A percentile compares a stretch with the other conserved stretches of the same genome.
These are phyloP conservation scores for Protomyces inouyei DNA, from an alignment of 1,139 yeast genomes.

Conservation along the genomic window DNA sequence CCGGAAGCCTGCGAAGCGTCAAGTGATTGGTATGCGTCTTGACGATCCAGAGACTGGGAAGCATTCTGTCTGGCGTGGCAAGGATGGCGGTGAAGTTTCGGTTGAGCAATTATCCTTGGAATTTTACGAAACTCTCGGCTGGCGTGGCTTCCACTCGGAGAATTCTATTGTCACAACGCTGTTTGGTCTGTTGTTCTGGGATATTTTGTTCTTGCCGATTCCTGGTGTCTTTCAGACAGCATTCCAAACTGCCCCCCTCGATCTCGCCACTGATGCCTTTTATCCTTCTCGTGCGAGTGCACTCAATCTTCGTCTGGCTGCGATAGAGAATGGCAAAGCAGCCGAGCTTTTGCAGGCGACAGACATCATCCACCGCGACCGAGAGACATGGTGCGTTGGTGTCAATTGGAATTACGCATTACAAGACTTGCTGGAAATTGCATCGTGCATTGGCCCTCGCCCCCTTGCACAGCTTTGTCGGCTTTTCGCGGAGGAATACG, in stretches of 20 bases:
- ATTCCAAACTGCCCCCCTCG: conserved; percentile 40
- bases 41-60: conserved; percentile 29
- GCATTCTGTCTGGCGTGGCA: conserved; percentile 29
- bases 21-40: conserved; percentile 26
- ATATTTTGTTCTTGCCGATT: conserved; percentile 36
- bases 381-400: conserved; percentile 36
- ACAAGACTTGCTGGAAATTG: conserved; percentile 36
- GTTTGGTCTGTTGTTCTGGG: conserved; percentile 39
- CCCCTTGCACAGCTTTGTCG: conserved; percentile 36
- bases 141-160: conserved; percentile 42
- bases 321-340: conserved; percentile 29
- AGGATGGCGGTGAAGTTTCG: conserved; percentile 31
- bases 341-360: conserved; percentile 26
- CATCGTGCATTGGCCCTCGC: conserved; percentile 36
- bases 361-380: conserved; percentile 28
- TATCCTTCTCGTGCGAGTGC: conserved; percentile 31
- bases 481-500: conserved; percentile 37
- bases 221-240: conserved; percentile 38
- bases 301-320: conserved; percentile 30
- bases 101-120: conserved; percentile 41
- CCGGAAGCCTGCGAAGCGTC: conserved; percentile 28
- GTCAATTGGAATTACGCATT: conserved; percentile 39
- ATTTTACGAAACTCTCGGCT: conserved; percentile 37
- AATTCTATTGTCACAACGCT: conserved; percentile 39
- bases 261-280: conserved; percentile 35